These are phyloP conservation scores for Flaveria sonorensis DNA, from an alignment of 129 eudicot species.

Conservation along the genomic window DNA sequence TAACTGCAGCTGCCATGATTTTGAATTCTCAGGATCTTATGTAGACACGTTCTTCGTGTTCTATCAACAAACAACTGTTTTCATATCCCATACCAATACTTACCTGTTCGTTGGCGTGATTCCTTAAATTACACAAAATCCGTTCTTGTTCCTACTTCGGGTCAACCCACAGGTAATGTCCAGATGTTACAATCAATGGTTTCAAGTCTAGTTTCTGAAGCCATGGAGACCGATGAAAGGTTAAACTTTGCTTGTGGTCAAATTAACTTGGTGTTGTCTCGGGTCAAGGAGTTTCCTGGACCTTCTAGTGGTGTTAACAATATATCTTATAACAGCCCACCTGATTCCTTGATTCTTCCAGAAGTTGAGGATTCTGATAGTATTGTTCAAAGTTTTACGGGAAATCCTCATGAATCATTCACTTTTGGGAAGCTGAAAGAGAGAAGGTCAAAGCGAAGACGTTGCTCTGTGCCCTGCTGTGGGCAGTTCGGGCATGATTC, in stretches of 20 bases:
- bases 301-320: slow-evolving; percentile 38
- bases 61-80: slow-evolving; percentile 82
- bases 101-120: slow-evolving; percentile 81
- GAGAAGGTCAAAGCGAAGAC: slow-evolving; percentile 62
- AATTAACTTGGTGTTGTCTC: slow-evolving; percentile 54
- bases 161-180: slow-evolving; percentile 46
- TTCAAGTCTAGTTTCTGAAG: slow-evolving; percentile 63
- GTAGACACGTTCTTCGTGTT: slow-evolving; percentile 85
- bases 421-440: slow-evolving; percentile 56
- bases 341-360: slow-evolving; percentile 60
- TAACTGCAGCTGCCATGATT: slow-evolving; percentile 74
- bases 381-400: slow-evolving; percentile 61
- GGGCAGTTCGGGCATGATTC: slow-evolving; percentile 80
- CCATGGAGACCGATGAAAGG: slow-evolving; percentile 67
- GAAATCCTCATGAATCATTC: slow-evolving; percentile 49
- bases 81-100: slow-evolving; percentile 69
- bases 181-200: slow-evolving; percentile 70
- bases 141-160: slow-evolving; percentile 23
- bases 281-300: slow-evolving; percentile 64
- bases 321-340: slow-evolving; percentile 51
- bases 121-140: slow-evolving; percentile 41
- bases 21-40: slow-evolving; percentile 78
- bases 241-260: slow-evolving; percentile 69
- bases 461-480: slow-evolving; percentile 57
- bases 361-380: slow-evolving; percentile 85